Evolutionary conservation across 1,284 basidiomycete species (phyloP), one percentile per base, ranked within the genome.

Genomic region (Sporisorium sorghi): DNA sequence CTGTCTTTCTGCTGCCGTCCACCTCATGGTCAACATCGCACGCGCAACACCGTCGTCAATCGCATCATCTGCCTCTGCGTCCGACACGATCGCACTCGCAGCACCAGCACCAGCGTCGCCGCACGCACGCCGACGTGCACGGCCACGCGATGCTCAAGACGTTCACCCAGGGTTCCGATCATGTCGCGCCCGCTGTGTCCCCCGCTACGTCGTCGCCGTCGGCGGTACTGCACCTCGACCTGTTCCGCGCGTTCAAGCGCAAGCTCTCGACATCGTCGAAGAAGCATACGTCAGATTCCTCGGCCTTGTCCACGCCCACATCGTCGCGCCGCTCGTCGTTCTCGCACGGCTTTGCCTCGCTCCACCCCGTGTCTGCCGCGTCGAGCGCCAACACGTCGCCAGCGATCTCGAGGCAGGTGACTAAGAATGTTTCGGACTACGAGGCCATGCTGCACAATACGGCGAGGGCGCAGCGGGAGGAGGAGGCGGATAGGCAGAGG

Each of bases 301-400:
- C 52, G 12, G 52, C 52, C 12, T 55, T 68, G 28, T 64, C 65
- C 32, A 66, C 72, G 28, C 72, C 72, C 5, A 58, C 66, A 3
- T 49, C 42, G 14, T 70, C 72, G 14, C 54, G 66, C 33, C 61
- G 66, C 7, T 69, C 66, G 0, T 74, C 72, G 5, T 69, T 74
- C 55, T 65, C 58, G 24, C 46, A 59, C 26, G 58, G 50, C 23
- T 69, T 73, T 52, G 55, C 52, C 12, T 54, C 58, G n/a, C 26
- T 67, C 8, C 50, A 58, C 21, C 49, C 57, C 14, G 63, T 39
- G 11, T 75, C 73, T 5, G 44, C 63, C 2, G 51, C 66, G 6
- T 63, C 59, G 10, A 67, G 62, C 26, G 73, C 73, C 19, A 67
- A 75, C 48, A 70, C 73, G 3, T 57, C 51, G 14, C 67, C 67